Percentiles rank a stretch among this genome's conserved stretches.
Conservation (phyloP, 1,139 yeast genomes). For the Blastobotrys apis region DNA sequence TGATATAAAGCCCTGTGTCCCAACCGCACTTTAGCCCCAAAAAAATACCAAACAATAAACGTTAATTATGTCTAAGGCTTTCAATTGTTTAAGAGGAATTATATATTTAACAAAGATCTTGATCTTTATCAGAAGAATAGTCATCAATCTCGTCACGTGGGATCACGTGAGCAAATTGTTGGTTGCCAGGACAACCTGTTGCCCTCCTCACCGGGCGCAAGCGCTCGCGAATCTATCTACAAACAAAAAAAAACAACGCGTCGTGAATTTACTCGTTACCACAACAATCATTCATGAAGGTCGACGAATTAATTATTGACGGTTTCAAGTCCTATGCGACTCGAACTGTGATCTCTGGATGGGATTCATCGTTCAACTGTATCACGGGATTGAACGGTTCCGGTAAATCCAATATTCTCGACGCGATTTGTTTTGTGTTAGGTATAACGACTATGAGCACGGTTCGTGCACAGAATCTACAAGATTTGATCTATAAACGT, state of each 20-base stretch:
- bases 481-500: conserved; percentile 90
- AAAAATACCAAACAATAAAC: no score
- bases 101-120: no score
- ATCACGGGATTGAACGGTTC: conserved; percentile 97
- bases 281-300: conserved; percentile 84
- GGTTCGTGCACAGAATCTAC: conserved; percentile 88
- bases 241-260: neutral
- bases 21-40: no score
- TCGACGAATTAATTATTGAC: conserved; percentile 91
- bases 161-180: no score
- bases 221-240: neutral
- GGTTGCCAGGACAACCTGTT: no score
- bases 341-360: conserved; percentile 88
- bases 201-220: no score
- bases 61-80: no score
- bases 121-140: no score
- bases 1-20: no score
- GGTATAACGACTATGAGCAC: conserved; percentile 94
- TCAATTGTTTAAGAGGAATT: no score
- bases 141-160: no score
- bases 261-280: neutral
- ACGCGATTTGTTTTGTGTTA: conserved; percentile 96
- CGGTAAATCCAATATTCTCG: conserved; percentile 91
- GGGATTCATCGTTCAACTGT: conserved; percentile 97
- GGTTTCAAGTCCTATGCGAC: conserved; percentile 98